Evolutionary conservation across 2,329 filamentous ascomycete species (phyloP).

Genomic region (Exophiala oligosperma): DNA sequence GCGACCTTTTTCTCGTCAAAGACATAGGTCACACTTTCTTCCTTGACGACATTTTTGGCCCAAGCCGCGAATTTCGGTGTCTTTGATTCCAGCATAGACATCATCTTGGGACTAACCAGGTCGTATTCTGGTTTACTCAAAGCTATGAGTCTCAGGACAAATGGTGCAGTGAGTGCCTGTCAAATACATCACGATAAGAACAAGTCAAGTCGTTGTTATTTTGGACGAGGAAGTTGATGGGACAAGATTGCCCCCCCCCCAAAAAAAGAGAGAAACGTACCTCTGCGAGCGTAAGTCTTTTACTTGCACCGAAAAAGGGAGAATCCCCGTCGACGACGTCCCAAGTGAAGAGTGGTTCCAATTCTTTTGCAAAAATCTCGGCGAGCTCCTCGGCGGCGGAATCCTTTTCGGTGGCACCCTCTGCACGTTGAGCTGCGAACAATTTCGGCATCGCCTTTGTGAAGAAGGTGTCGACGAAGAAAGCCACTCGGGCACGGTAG

Average conservation of each 20-base stretch:
- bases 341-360: constrained; percentile 65
- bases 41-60: constrained; percentile 59
- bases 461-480: constrained; percentile 71
- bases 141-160: constrained; percentile 61
- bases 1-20: constrained; percentile 55
- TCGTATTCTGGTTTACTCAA: constrained; percentile 50
- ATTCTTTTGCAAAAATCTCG: constrained; percentile 62
- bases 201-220: no score
- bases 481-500: constrained; percentile 64
- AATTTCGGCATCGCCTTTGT: constrained; percentile 57
- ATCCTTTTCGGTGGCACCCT: constrained; percentile 53
- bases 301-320: constrained; percentile 65
- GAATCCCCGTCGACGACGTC: constrained; percentile 10
- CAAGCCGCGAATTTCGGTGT: constrained; percentile 59
- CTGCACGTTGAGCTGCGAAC: constrained; percentile 46
- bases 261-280: constrained; percentile 43
- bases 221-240: no score
- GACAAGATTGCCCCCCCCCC: no score
- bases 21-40: constrained; percentile 66
- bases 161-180: constrained; percentile 64
- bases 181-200: no score
- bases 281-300: constrained; percentile 71
- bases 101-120: constrained; percentile 50
- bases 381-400: constrained; percentile 53
- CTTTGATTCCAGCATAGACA: constrained; percentile 45